These are phyloP conservation scores for Apocynum venetum DNA, from an alignment of 257 asterid species.

Conservation along the genomic window DNA sequence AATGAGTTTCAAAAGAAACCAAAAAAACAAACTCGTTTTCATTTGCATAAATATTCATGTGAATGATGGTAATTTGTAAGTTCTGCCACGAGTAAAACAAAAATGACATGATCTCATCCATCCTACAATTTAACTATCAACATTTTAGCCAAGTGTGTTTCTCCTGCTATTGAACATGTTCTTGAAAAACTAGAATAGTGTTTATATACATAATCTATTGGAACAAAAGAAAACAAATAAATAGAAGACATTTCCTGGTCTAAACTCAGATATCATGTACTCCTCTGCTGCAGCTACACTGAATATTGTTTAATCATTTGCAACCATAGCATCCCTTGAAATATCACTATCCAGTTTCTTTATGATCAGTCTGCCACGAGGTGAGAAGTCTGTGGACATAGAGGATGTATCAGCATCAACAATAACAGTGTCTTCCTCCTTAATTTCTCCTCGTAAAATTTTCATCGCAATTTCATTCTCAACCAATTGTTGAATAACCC, in stretches of 20 bases:
- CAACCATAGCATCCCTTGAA: conserved; percentile 44
- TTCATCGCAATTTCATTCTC: conserved; percentile 87
- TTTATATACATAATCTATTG: neutral
- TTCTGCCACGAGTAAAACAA: too few species aligned
- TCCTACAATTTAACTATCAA: neutral
- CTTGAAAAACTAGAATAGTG: neutral
- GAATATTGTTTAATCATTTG: conserved; percentile 31
- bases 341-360: conserved; percentile 32
- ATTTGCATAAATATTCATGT: too few species aligned
- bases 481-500: conserved; percentile 82
- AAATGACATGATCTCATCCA: neutral
- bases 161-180: neutral
- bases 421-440: conserved; percentile 61
- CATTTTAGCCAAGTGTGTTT: neutral
- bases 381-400: conserved; percentile 25
- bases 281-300: neutral
- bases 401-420: conserved; percentile 43
- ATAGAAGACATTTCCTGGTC: neutral
- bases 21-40: neutral
- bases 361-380: conserved; percentile 46
- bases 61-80: too few species aligned
- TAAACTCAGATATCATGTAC: neutral
- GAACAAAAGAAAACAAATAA: neutral
- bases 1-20: too few species aligned
- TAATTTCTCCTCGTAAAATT: conserved; percentile 60